Conservation (phyloP, 2,329 filamentous ascomycete species). For the Trematosphaeria pertusa region DNA sequence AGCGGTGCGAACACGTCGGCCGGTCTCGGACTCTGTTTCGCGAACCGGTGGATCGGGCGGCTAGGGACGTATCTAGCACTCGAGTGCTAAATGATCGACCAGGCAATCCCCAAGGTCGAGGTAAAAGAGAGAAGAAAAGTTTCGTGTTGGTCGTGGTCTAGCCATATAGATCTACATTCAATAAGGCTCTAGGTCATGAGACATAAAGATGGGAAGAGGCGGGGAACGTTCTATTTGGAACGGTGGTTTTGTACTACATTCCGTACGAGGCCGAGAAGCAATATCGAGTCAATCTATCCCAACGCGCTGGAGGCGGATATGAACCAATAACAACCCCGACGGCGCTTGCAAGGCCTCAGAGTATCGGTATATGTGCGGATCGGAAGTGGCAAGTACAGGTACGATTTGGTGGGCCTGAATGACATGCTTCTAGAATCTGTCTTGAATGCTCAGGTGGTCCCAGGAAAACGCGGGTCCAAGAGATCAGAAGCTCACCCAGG, state of each 20-base stretch:
- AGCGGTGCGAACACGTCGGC: background rate
- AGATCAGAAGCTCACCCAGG: too few species aligned
- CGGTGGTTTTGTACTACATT: background rate
- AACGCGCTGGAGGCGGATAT: background rate
- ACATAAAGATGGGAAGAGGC: background rate
- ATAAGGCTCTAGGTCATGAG: background rate
- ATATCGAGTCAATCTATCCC: conserved; percentile 9
- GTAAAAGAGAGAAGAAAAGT: too few species aligned
- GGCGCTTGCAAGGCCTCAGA: background rate
- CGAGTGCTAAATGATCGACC: too few species aligned
- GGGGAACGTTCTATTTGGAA: background rate
- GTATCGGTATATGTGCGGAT: background rate
- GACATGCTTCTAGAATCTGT: too few species aligned
- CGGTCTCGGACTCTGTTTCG: too few species aligned
- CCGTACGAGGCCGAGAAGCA: background rate
- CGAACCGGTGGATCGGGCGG: too few species aligned
- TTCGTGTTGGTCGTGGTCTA: too few species aligned
- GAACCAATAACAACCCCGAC: background rate
- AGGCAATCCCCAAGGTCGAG: too few species aligned
- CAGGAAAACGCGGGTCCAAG: too few species aligned
- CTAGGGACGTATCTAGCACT: too few species aligned
- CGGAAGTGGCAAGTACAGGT: background rate
- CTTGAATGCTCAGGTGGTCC: too few species aligned
- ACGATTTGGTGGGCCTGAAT: too few species aligned
- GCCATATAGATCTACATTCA: conserved; percentile 1